Evolutionary conservation across 1,284 basidiomycete species (phyloP).

Genomic region (Pulchroboletus neoregius): DNA sequence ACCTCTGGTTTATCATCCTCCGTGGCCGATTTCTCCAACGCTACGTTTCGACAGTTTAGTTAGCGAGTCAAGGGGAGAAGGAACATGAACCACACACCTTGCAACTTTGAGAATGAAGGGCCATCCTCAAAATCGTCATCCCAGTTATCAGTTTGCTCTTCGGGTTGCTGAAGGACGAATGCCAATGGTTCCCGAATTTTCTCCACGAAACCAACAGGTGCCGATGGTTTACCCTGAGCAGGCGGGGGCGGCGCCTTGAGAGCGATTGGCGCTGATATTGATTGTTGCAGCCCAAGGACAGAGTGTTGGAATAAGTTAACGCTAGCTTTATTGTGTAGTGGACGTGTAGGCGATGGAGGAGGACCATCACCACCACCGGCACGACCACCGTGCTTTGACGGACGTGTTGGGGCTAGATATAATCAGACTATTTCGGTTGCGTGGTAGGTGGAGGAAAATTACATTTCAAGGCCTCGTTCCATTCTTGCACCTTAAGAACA

Average conservation of each 20-base stretch:
- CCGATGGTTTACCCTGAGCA: constrained; percentile 23
- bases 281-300: constrained; percentile 33
- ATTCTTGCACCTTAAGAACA: constrained; percentile 93
- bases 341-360: constrained; percentile 41
- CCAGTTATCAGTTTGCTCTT: constrained; percentile 92
- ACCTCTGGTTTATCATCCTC: constrained; percentile 63
- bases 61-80: neutral
- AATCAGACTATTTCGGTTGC: constrained; percentile 27
- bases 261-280: constrained; percentile 28
- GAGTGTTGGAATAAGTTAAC: constrained; percentile 31
- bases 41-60: constrained; percentile 33
- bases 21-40: constrained; percentile 53
- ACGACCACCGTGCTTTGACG: constrained; percentile 58
- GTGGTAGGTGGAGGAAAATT: constrained; percentile 13
- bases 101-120: constrained; percentile 81
- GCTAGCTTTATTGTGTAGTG: constrained; percentile 31
- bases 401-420: constrained; percentile 50
- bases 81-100: constrained; percentile 43
- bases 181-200: constrained; percentile 54
- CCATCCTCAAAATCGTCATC: constrained; percentile 97
- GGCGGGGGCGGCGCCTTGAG: constrained; percentile 27
- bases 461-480: constrained; percentile 97
- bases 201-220: constrained; percentile 43
- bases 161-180: constrained; percentile 61
- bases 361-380: constrained; percentile 32